phyloP scores from a whole-genome alignment of 2,329 filamentous ascomycete species.

The Penicillium sp. region DNA sequence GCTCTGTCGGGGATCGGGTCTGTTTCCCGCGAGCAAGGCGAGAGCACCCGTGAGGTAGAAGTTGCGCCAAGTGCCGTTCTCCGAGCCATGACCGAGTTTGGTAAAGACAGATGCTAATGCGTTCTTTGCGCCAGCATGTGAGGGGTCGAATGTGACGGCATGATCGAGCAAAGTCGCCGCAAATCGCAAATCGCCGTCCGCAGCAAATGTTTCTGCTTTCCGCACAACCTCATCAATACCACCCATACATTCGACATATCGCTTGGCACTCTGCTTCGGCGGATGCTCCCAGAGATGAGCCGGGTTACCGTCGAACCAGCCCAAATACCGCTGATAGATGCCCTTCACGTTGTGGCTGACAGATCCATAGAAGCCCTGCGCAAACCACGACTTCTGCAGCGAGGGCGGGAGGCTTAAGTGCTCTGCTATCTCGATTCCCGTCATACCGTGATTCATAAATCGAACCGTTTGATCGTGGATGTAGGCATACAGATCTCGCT shows the following conservation, averaged over 20 bases:
- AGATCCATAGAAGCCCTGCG: conserved; percentile 41
- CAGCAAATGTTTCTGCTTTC: conserved; percentile 25
- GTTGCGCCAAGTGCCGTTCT: conserved; percentile 47
- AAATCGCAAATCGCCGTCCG: conserved; percentile 38
- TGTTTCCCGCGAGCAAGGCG: conserved; percentile 22
- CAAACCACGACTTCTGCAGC: conserved; percentile 31
- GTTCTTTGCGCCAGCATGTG: conserved; percentile 15
- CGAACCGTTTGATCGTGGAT: conserved; percentile 45
- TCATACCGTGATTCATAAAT: conserved; percentile 40
- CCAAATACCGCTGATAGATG: conserved; percentile 23
- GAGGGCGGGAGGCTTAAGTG: conserved; percentile 32
- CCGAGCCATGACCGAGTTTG: conserved; percentile 38
- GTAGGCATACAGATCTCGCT: conserved; percentile 45
- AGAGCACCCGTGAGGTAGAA: conserved; percentile 39
- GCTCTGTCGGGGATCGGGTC: not conserved
- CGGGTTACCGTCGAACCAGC: conserved; percentile 23
- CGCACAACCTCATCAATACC: conserved; percentile 34
- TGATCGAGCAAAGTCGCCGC: conserved; percentile 43
- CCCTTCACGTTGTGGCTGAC: conserved; percentile 15
- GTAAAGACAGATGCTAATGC: conserved; percentile 36
- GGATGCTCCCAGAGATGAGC: conserved; percentile 12
- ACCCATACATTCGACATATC: conserved; percentile 43
- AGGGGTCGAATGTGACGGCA: conserved; percentile 32
- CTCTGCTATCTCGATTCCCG: conserved; percentile 43
- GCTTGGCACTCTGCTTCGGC: conserved; percentile 31